phyloP scores from a whole-genome alignment of 257 asterid species.

The Henckelia pumila region DNA sequence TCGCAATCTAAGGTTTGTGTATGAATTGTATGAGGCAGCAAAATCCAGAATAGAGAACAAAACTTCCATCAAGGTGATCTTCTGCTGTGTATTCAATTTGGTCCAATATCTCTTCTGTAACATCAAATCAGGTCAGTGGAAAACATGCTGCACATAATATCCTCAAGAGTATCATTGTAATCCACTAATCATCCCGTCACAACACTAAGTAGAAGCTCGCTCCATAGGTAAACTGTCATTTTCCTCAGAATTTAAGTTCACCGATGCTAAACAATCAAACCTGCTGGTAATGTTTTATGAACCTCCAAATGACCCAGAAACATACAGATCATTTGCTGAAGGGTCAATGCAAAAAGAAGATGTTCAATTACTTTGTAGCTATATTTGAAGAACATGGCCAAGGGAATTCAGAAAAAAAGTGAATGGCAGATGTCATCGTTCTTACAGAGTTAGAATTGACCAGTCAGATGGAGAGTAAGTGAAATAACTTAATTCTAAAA shows the following conservation, averaged over 20 bases:
- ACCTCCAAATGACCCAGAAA: conserved; percentile 18
- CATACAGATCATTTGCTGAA: conserved; percentile 2
- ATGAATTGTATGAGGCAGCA: conserved; percentile 96
- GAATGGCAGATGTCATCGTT: neutral
- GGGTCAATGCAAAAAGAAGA: neutral
- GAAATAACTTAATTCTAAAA: conserved; percentile 18
- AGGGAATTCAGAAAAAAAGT: conserved; percentile 14
- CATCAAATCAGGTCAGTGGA: conserved; percentile 26
- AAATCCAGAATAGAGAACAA: conserved; percentile 84
- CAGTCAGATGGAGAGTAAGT: conserved; percentile 11
- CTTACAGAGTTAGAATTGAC: conserved; percentile 9
- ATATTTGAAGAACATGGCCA: conserved; percentile 22
- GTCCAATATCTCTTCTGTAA: conserved; percentile 90
- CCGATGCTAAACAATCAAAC: conserved; percentile 6
- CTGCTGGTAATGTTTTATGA: conserved; percentile 1
- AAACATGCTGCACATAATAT: conserved; percentile 21
- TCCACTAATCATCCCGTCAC: neutral
- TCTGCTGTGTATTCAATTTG: conserved; percentile 73
- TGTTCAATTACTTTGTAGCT: conserved; percentile 17
- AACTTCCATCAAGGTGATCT: conserved; percentile 78
- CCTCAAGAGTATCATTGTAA: conserved; percentile 22
- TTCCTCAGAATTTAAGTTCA: conserved; percentile 16
- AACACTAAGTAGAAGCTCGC: neutral
- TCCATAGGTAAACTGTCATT: conserved; percentile 7
- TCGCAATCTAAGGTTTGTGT: conserved; percentile 76